A percentile compares a stretch with the other conserved stretches of the same genome.
Evolutionary conservation across 106 monocot species (phyloP).

Genomic region (Allium fistulosum): DNA sequence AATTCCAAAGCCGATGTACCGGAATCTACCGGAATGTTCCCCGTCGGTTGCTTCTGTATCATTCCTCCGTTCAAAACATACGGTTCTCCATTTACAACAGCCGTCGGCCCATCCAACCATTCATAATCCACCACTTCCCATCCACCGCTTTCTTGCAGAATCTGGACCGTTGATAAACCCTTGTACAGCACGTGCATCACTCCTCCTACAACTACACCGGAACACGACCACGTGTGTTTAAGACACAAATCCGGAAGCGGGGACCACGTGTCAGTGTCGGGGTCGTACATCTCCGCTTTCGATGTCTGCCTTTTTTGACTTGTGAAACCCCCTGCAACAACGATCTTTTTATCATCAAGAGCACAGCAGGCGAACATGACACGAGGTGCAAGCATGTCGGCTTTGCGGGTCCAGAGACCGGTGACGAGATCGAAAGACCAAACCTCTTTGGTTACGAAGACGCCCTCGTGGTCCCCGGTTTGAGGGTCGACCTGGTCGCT

Average conservation of each 20-base stretch:
- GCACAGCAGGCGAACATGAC: conserved; percentile 94
- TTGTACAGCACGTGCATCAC: conserved; percentile 94
- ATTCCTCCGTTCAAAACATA: conserved; percentile 69
- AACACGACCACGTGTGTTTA: conserved; percentile 73
- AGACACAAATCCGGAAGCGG: conserved; percentile 68
- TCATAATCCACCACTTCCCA: conserved; percentile 71
- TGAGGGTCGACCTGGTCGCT: conserved; percentile 74
- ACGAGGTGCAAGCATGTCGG: conserved; percentile 74
- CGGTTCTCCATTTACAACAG: conserved; percentile 50
- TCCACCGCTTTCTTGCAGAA: conserved; percentile 37
- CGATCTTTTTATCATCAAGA: conserved; percentile 69
- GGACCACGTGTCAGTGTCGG: conserved; percentile 52
- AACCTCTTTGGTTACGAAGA: conserved; percentile 87
- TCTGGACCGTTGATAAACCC: conserved; percentile 76
- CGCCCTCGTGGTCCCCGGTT: conserved; percentile 86
- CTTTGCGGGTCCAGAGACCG: conserved; percentile 39
- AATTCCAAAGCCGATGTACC: conserved; percentile 58
- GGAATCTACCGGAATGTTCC: conserved; percentile 6
- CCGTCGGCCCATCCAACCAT: conserved; percentile 88
- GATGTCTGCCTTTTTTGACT: conserved; percentile 61
- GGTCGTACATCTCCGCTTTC: conserved; percentile 84
- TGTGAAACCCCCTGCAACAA: conserved; percentile 91
- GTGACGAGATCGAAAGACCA: conserved; percentile 82
- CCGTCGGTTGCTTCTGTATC: conserved; percentile 41
- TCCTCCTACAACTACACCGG: conserved; percentile 57